A percentile compares a stretch with the other conserved stretches of the same genome.
phyloP scores from a whole-genome alignment of 495 filamentous ascomycete genomes.

The Oidiodendron maius region DNA sequence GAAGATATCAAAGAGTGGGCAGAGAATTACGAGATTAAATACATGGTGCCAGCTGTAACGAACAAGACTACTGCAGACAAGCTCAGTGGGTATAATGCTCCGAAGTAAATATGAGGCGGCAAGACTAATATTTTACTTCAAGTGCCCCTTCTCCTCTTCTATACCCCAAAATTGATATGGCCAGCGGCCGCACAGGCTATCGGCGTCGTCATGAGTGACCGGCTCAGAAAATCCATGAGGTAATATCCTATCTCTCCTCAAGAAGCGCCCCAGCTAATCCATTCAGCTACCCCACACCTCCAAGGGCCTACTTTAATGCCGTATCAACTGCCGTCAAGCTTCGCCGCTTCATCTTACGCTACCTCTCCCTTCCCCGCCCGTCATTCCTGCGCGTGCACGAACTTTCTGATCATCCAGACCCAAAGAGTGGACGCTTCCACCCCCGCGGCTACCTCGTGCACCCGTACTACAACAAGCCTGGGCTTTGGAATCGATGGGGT shows the following conservation, averaged over 20 bases:
- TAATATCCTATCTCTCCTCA: too few species aligned
- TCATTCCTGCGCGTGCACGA: slow-evolving; percentile 34
- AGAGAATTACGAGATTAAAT: not conserved
- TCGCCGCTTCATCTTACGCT: slow-evolving; percentile 48
- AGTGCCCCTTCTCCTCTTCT: too few species aligned
- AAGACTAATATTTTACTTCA: too few species aligned
- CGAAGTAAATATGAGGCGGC: too few species aligned
- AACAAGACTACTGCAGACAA: too few species aligned
- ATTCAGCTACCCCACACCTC: slow-evolving; percentile 24
- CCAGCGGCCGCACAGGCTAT: slow-evolving; percentile 44
- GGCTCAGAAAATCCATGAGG: slow-evolving; percentile 61
- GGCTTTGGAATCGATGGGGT: slow-evolving; percentile 56
- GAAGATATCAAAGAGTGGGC: not conserved
- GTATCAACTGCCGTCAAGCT: slow-evolving; percentile 35
- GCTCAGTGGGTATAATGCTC: too few species aligned
- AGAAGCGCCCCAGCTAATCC: not conserved
- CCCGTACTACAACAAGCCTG: slow-evolving; percentile 58
- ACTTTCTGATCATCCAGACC: slow-evolving; percentile 39
- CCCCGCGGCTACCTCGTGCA: slow-evolving; percentile 42
- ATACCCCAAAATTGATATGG: slow-evolving; percentile 34
- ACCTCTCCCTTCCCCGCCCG: slow-evolving; percentile 51
- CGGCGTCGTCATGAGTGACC: slow-evolving; percentile 55
- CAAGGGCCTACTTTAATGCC: slow-evolving; percentile 24
- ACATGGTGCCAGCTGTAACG: not conserved
- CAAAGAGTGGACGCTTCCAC: slow-evolving; percentile 41